Conservation (phyloP, 2,329 filamentous ascomycete genomes). For the Calonectria fujianensis region DNA sequence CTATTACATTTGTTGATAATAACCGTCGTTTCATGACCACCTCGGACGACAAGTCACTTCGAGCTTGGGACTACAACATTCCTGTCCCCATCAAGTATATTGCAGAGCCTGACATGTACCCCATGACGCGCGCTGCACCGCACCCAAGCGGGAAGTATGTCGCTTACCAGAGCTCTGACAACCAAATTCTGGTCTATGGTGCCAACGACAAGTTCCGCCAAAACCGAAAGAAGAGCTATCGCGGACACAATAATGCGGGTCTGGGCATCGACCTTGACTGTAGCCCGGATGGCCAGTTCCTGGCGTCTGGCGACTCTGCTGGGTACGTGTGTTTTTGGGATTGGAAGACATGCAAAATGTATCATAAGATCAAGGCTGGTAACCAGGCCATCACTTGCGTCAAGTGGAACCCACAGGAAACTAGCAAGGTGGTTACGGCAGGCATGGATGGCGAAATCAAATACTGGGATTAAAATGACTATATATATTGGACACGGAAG, state of each 20-base stretch:
- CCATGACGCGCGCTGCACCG: conserved; percentile 88
- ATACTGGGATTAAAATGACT: conserved; percentile 86
- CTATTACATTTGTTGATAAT: conserved; percentile 95
- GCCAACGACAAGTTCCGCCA: conserved; percentile 97
- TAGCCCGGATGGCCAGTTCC: conserved; percentile 92
- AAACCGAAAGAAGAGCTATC: conserved; percentile 97
- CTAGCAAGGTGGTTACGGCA: conserved; percentile 92
- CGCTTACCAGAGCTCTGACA: conserved; percentile 94
- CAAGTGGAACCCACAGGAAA: conserved; percentile 98
- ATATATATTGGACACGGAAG: conserved; percentile 23
- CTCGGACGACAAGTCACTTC: conserved; percentile 95
- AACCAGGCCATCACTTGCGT: conserved; percentile 89
- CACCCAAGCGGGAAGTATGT: conserved; percentile 97
- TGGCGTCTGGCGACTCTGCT: conserved; percentile 89
- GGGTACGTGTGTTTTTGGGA: conserved; percentile 98
- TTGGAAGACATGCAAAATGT: conserved; percentile 99
- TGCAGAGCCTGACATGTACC: conserved; percentile 98
- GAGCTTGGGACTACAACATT: conserved; percentile 99
- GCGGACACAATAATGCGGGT: conserved; percentile 96
- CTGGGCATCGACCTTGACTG: conserved; percentile 93
- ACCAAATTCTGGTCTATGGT: conserved; percentile 97
- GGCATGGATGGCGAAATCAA: conserved; percentile 92
- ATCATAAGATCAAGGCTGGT: conserved; percentile 92
- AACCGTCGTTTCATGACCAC: conserved; percentile 98
- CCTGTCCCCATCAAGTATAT: conserved; percentile 99